phyloP scores from a whole-genome alignment of 2,329 filamentous ascomycete species.

The Polytolypa hystricis region DNA sequence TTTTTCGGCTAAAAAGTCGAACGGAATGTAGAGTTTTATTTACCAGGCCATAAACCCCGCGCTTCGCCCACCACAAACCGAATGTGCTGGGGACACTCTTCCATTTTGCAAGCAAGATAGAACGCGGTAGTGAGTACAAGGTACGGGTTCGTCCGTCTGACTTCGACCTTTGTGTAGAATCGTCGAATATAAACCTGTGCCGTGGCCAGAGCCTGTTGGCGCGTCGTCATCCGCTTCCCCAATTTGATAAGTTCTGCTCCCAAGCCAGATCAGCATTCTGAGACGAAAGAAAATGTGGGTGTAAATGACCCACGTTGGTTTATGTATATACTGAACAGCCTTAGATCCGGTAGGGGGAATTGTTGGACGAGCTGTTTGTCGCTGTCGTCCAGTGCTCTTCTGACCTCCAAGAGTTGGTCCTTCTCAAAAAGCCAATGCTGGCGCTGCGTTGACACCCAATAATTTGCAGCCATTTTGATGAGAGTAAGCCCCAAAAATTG shows the following conservation, averaged over 20 bases:
- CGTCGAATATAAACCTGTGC: slow-evolving; percentile 91
- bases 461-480: slow-evolving; percentile 79
- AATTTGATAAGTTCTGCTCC: slow-evolving; percentile 64
- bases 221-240: slow-evolving; percentile 68
- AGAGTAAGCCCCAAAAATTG: no score
- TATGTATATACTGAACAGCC: slow-evolving; percentile 83
- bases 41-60: slow-evolving; percentile 68
- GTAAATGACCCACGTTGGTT: slow-evolving; percentile 58
- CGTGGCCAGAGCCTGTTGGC: slow-evolving; percentile 87
- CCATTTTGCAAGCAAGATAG: slow-evolving; percentile 95
- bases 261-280: neutral
- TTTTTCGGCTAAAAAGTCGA: slow-evolving; percentile 1
- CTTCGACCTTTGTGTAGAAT: slow-evolving; percentile 84
- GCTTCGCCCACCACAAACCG: slow-evolving; percentile 80
- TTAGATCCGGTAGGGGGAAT: slow-evolving; percentile 69
- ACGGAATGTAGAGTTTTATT: slow-evolving; percentile 10
- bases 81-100: slow-evolving; percentile 94
- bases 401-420: slow-evolving; percentile 63
- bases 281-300: neutral
- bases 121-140: slow-evolving; percentile 85
- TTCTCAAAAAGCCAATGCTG: slow-evolving; percentile 85
- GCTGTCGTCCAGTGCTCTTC: slow-evolving; percentile 65
- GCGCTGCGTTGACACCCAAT: slow-evolving; percentile 89
- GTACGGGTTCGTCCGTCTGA: slow-evolving; percentile 86
- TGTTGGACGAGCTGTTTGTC: slow-evolving; percentile 63